phyloP scores from a whole-genome alignment of 2,329 filamentous ascomycete genomes.

The Pleomassaria siparia region DNA sequence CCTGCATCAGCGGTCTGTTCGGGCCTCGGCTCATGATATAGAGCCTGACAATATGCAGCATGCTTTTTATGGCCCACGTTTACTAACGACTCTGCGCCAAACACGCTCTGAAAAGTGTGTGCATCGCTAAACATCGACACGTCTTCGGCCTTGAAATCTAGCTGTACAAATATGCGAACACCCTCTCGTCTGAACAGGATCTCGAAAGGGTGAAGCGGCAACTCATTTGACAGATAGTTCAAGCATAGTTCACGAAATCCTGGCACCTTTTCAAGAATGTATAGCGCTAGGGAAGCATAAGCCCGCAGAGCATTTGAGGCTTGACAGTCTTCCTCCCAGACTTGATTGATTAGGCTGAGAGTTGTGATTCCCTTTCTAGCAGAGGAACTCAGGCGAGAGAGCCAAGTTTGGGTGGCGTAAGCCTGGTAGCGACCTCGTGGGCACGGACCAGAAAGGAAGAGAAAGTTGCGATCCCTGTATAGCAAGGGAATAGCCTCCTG shows the following conservation, averaged over 20 bases:
- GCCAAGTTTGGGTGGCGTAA: conserved; percentile 29
- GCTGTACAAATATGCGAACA: not conserved
- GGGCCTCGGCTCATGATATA: not conserved
- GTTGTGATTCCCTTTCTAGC: conserved; percentile 22
- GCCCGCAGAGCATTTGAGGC: conserved; percentile 9
- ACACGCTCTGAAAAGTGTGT: not conserved
- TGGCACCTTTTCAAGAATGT: conserved; percentile 2
- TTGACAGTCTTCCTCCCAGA: conserved; percentile 33
- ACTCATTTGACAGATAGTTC: not conserved
- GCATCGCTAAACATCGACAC: conserved; percentile 1
- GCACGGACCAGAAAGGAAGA: conserved; percentile 32
- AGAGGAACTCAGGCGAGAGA: conserved; percentile 16
- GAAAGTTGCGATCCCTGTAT: conserved; percentile 29
- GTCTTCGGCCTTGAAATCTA: not conserved
- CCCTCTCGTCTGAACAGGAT: conserved; percentile 3
- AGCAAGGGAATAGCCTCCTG: conserved; percentile 25
- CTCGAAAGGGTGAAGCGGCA: conserved; percentile 2
- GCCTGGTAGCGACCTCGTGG: conserved; percentile 38
- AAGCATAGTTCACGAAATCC: not conserved
- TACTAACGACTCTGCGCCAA: not conserved
- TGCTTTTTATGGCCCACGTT: not conserved
- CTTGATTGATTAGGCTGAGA: conserved; percentile 26
- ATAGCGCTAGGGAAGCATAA: conserved; percentile 11
- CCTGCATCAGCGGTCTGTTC: not conserved
- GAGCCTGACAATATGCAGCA: too few relatives aligned